A percentile compares a stretch with the other conserved stretches of the same genome.
Conservation (phyloP, 768 basidiomycete genomes). For the Krasilnikovozyma curviuscula region DNA sequence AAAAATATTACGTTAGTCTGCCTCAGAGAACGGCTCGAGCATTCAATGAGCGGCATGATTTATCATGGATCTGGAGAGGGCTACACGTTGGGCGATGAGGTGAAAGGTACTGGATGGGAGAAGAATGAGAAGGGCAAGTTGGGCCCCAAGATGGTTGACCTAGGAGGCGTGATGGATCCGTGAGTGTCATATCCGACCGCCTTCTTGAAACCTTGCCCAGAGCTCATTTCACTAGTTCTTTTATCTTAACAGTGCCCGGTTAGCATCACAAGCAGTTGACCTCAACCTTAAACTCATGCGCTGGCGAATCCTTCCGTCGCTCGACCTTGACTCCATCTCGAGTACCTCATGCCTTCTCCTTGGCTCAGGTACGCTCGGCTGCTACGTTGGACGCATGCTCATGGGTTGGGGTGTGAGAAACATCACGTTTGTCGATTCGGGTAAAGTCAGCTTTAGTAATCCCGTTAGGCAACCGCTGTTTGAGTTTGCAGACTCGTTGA, state of each 20-base stretch:
- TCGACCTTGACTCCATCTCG: conserved; percentile 75
- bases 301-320: conserved; percentile 78
- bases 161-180: conserved; percentile 98
- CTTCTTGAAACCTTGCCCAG: background rate
- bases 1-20: conserved; percentile 42
- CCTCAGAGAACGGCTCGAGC: conserved; percentile 46
- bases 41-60: background rate
- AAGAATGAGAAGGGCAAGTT: conserved; percentile 75
- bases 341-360: conserved; percentile 61
- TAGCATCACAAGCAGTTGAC: conserved; percentile 94
- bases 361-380: conserved; percentile 89
- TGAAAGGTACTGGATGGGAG: conserved; percentile 83
- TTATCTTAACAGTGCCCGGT: conserved; percentile 32
- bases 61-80: background rate
- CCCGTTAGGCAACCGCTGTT: conserved; percentile 94
- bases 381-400: conserved; percentile 77
- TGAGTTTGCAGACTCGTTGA: conserved; percentile 77
- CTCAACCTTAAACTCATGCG: conserved; percentile 94
- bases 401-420: conserved; percentile 96
- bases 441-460: conserved; percentile 84
- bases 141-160: conserved; percentile 65
- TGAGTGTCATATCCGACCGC: conserved; percentile 19
- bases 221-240: background rate
- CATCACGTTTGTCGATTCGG: conserved; percentile 82
- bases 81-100: conserved; percentile 17